These are phyloP conservation scores for Clitopilus passeckerianus DNA, from an alignment of 768 basidiomycete species.

Conservation along the genomic window DNA sequence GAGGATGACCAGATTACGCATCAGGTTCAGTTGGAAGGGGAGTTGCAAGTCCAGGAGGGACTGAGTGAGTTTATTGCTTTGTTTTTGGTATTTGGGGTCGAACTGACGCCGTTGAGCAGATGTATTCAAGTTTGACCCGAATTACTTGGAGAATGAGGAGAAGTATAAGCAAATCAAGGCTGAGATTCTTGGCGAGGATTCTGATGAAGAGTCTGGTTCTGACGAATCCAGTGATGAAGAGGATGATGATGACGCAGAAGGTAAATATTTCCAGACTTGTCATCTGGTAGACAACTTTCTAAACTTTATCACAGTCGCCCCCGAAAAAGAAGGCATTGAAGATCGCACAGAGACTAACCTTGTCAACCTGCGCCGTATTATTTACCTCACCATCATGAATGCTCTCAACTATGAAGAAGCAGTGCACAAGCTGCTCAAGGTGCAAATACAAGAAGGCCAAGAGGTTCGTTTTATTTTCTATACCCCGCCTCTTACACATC, in stretches of 20 bases:
- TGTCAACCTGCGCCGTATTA: conserved; percentile 88
- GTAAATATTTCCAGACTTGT: conserved; percentile 13
- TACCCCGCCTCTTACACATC: background rate
- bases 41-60: conserved; percentile 90
- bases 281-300: background rate
- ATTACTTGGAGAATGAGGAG: conserved; percentile 87
- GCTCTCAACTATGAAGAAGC: conserved; percentile 98
- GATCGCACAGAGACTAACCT: conserved; percentile 94
- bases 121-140: conserved; percentile 91
- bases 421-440: conserved; percentile 94
- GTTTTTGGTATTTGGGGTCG: background rate
- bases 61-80: conserved; percentile 64
- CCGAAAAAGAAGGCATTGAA: conserved; percentile 82
- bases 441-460: conserved; percentile 87
- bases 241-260: conserved; percentile 47
- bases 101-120: conserved; percentile 42
- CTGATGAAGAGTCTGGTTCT: conserved; percentile 66
- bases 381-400: conserved; percentile 99
- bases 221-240: conserved; percentile 65
- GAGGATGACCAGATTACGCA: conserved; percentile 99
- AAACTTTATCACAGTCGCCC: conserved; percentile 36
- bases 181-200: conserved; percentile 91
- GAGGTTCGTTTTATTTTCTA: conserved; percentile 55
- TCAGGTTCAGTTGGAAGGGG: conserved; percentile 86
- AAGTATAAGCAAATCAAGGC: conserved; percentile 87